Conservation (phyloP, 495 filamentous ascomycete genomes). For the Letharia lupina region DNA sequence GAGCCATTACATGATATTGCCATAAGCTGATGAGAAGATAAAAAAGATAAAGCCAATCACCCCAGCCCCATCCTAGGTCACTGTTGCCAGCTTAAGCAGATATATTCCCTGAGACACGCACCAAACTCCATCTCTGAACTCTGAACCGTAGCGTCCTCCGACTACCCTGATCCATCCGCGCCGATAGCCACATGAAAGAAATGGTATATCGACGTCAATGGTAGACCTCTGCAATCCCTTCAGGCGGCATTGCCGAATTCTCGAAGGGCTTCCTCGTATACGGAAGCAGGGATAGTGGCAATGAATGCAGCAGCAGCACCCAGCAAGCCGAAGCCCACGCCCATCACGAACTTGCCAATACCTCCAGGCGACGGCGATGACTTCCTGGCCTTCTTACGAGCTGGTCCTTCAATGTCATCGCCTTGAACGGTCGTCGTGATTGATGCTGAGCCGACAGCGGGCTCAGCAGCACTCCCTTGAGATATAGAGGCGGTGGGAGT, state of each 20-base stretch:
- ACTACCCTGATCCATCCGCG: not conserved
- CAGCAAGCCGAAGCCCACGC: slow-evolving; percentile 19
- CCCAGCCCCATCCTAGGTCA: slow-evolving; percentile 1
- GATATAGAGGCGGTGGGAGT: not conserved
- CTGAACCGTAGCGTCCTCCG: not conserved
- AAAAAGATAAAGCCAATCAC: not conserved
- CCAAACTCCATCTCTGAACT: not conserved
- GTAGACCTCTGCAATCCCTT: not conserved
- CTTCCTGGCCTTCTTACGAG: slow-evolving; percentile 22
- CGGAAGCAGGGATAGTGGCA: slow-evolving; percentile 21
- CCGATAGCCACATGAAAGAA: not conserved
- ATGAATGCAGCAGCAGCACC: slow-evolving; percentile 24
- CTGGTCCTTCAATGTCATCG: slow-evolving; percentile 10
- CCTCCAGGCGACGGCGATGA: slow-evolving; percentile 15
- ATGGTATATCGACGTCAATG: not conserved
- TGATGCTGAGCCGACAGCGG: not conserved
- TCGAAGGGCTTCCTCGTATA: slow-evolving; percentile 24
- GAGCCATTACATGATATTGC: not conserved
- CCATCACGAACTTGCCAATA: slow-evolving; percentile 23
- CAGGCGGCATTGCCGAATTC: slow-evolving; percentile 16
- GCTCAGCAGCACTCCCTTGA: slow-evolving; percentile 10
- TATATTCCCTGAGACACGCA: not conserved
- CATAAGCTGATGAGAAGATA: not conserved
- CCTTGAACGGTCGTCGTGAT: not conserved
- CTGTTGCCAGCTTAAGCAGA: not conserved